A percentile compares a stretch with the other conserved stretches of the same genome.
Evolutionary conservation across 352 stramenopile genomes (phyloP).

Genomic region (Pythium rishiriense): DNA sequence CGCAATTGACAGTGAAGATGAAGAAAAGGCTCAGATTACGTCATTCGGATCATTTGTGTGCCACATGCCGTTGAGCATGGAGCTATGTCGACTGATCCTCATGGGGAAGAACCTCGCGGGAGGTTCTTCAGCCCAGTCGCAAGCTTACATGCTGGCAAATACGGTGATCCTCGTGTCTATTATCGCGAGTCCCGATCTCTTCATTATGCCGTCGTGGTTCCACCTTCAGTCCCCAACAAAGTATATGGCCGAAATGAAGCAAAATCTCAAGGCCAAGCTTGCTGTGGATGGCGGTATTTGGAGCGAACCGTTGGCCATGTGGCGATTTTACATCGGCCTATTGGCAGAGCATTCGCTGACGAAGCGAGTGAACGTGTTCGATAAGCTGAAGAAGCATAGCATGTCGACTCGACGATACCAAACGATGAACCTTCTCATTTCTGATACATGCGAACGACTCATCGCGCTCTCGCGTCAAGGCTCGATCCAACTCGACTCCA

Average conservation of each 20-base stretch:
- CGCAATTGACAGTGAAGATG: conserved; percentile 60
- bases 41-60: conserved; percentile 79
- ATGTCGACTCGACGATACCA: conserved; percentile 75
- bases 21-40: conserved; percentile 63
- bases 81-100: conserved; percentile 75
- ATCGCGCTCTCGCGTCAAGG: conserved; percentile 51
- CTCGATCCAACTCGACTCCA: conserved; percentile 39
- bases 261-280: conserved; percentile 68
- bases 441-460: conserved; percentile 68
- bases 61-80: conserved; percentile 72
- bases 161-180: conserved; percentile 69
- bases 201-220: conserved; percentile 81
- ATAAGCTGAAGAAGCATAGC: conserved; percentile 45
- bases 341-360: conserved; percentile 48
- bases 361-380: conserved; percentile 42
- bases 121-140: conserved; percentile 2
- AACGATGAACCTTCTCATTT: conserved; percentile 77
- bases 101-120: conserved; percentile 38
- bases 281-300: conserved; percentile 56
- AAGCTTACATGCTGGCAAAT: conserved; percentile 35
- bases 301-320: conserved; percentile 79
- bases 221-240: conserved; percentile 57
- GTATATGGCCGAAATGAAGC: conserved; percentile 81
- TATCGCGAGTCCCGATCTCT: conserved; percentile 68
- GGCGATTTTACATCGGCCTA: conserved; percentile 65